phyloP scores from a whole-genome alignment of 441 rosid species.

The Corymbia calophylla region DNA sequence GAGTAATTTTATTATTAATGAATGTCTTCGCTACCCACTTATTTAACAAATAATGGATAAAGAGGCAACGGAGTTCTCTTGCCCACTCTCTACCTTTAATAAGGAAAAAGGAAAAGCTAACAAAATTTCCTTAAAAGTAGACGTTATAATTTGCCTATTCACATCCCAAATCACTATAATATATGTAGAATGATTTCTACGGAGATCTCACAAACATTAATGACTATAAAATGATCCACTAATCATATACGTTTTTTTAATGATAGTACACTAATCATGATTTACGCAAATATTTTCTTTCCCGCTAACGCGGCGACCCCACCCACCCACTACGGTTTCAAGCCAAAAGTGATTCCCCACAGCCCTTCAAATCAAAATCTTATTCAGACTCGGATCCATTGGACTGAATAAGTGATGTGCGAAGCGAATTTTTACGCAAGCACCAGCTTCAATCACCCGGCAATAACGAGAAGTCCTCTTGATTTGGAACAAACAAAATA shows the following conservation, averaged over 20 bases:
- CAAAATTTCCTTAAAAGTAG: fast-evolving
- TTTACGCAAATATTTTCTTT: background rate
- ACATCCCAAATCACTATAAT: background rate
- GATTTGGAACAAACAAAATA: background rate
- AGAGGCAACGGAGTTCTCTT: background rate
- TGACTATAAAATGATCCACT: background rate
- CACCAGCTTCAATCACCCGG: background rate
- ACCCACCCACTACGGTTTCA: too few relatives aligned
- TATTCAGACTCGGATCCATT: background rate
- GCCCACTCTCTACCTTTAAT: background rate
- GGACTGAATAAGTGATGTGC: background rate
- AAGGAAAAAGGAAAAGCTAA: background rate
- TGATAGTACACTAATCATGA: background rate
- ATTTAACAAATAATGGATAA: too few relatives aligned
- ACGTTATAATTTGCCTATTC: background rate
- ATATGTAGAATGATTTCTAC: background rate
- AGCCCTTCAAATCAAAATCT: too few relatives aligned
- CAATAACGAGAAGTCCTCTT: background rate
- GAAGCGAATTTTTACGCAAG: background rate
- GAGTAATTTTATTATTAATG: too few relatives aligned
- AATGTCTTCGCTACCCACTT: too few relatives aligned
- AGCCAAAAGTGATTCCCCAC: too few relatives aligned
- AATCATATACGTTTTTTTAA: background rate
- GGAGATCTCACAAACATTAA: background rate
- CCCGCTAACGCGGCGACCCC: too few relatives aligned